phyloP scores from a whole-genome alignment of 371 early-diverging fungal species.

The Mucor saturninus region DNA sequence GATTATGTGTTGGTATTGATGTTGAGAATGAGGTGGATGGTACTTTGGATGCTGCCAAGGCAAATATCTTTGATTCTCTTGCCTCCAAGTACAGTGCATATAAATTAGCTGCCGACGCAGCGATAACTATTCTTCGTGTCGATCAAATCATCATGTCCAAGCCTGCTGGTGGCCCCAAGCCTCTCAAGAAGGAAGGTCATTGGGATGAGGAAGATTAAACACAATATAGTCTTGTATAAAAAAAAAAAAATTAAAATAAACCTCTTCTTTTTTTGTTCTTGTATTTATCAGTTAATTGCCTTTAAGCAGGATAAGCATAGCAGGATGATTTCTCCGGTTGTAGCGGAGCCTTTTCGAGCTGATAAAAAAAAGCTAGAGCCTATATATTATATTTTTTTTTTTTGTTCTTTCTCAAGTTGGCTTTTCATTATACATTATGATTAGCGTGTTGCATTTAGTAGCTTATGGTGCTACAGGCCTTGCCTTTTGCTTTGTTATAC shows the following conservation, averaged over 20 bases:
- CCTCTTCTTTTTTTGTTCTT: neutral
- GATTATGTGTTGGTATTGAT: constrained; percentile 70
- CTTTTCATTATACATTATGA: neutral
- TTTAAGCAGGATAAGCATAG: no score
- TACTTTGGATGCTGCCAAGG: constrained; percentile 78
- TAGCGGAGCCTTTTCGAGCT: neutral
- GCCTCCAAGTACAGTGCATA: constrained; percentile 87
- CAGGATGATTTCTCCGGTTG: no score
- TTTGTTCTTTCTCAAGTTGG: no score
- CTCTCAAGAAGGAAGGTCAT: constrained; percentile 85
- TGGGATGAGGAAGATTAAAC: constrained; percentile 85
- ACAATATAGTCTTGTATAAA: neutral
- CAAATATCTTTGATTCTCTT: constrained; percentile 82
- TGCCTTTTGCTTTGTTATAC: constrained; percentile 46
- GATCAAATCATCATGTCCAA: constrained; percentile 99
- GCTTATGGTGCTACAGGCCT: constrained; percentile 49
- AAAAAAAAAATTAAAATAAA: neutral
- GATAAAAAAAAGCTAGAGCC: no score
- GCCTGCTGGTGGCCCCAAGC: constrained; percentile 91
- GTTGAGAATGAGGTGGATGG: constrained; percentile 82
- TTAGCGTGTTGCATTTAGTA: constrained; percentile 40
- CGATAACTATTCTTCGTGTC: constrained; percentile 93
- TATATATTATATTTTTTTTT: neutral
- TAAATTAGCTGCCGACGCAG: constrained; percentile 90
- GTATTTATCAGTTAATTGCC: no score